Conservation (phyloP, 805 yeast genomes). For the Starmerella gropengiesseri region DNA sequence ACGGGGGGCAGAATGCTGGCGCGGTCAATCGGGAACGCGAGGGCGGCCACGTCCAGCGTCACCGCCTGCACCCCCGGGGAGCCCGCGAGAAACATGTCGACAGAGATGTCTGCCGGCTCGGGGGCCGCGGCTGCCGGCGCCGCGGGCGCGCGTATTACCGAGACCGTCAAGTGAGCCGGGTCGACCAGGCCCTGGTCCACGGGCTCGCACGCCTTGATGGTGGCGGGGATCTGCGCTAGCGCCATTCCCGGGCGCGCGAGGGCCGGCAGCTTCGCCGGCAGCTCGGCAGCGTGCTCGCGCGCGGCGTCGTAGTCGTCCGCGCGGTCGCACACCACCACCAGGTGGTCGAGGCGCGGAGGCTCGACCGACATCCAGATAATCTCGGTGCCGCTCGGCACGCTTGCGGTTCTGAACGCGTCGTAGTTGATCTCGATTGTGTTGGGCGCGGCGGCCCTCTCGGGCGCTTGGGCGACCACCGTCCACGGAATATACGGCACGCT, state of each 20-base stretch:
- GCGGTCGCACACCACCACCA: constrained; percentile 36
- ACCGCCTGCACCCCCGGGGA: not conserved
- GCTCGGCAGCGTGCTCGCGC: not conserved
- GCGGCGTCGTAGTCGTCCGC: constrained; percentile 36
- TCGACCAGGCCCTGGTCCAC: constrained; percentile 51
- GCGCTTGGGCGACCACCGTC: constrained; percentile 12
- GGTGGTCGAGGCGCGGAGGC: constrained; percentile 29
- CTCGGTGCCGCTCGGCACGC: constrained; percentile 4
- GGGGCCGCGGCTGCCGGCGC: not conserved
- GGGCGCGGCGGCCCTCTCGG: not conserved
- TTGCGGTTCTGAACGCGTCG: constrained; percentile 6
- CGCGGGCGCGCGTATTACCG: constrained; percentile 20
- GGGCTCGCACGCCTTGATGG: constrained; percentile 58
- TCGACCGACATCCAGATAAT: constrained; percentile 10
- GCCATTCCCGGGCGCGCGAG: constrained; percentile 36
- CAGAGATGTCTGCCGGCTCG: not conserved
- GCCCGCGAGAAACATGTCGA: constrained; percentile 13
- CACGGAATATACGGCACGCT: constrained; percentile 15
- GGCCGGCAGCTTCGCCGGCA: constrained; percentile 26
- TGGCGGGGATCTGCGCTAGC: constrained; percentile 39
- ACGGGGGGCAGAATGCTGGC: constrained; percentile 15
- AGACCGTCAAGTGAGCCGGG: constrained; percentile 29
- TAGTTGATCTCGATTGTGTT: constrained; percentile 5
- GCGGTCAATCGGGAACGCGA: constrained; percentile 11
- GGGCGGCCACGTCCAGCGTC: constrained; percentile 10